Conservation (phyloP, 139 green algal species). For the Nannochloris sp. region DNA sequence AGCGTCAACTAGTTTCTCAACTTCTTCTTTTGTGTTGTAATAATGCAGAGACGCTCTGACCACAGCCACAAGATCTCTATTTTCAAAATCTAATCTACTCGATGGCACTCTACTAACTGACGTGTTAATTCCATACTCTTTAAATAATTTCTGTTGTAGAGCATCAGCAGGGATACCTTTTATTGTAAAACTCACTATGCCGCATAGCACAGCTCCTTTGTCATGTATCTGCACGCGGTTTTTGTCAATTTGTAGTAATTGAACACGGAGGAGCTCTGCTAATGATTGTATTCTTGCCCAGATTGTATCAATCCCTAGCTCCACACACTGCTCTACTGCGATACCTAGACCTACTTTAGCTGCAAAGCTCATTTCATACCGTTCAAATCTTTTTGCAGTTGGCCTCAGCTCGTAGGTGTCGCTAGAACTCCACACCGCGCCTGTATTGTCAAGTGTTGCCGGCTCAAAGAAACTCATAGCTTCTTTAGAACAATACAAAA, state of each 20-base stretch:
- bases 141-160: slow-evolving; percentile 10
- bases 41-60: slow-evolving; percentile 57
- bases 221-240: slow-evolving; percentile 41
- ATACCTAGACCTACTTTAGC: slow-evolving; percentile 54
- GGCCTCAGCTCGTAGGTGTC: slow-evolving; percentile 25
- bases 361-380: slow-evolving; percentile 60
- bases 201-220: slow-evolving; percentile 41
- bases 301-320: slow-evolving; percentile 36
- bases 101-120: slow-evolving; percentile 34
- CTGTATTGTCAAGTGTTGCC: slow-evolving; percentile 41
- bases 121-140: slow-evolving; percentile 29
- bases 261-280: slow-evolving; percentile 19
- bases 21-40: slow-evolving; percentile 54
- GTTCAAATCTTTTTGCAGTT: slow-evolving; percentile 46
- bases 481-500: slow-evolving; percentile 16
- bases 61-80: slow-evolving; percentile 25
- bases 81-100: slow-evolving; percentile 47
- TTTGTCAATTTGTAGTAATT: slow-evolving; percentile 24
- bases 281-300: slow-evolving; percentile 40
- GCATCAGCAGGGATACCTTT: slow-evolving; percentile 3
- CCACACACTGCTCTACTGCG: slow-evolving; percentile 39
- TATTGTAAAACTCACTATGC: slow-evolving; percentile 59
- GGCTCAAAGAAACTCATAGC: slow-evolving; percentile 39
- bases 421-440: slow-evolving; percentile 31
- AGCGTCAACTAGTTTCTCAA: no score